Percentiles rank a stretch among this genome's conserved stretches.
phyloP scores from a whole-genome alignment of 202 grass and related monocot species.

The Cymbopogon flexuosus region DNA sequence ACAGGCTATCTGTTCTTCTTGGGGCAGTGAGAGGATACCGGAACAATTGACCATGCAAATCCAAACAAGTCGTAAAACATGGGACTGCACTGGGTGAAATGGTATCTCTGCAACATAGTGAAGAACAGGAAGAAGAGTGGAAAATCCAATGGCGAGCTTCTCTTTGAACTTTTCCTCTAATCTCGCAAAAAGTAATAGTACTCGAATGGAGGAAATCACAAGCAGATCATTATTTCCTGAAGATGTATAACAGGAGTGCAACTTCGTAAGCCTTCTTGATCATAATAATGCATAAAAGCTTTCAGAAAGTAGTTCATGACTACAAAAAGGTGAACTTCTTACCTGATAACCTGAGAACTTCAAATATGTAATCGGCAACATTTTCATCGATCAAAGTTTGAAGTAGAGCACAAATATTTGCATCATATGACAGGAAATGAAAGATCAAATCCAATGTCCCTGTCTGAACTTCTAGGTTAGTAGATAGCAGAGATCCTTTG shows the following conservation, averaged over 20 bases:
- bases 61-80: constrained; percentile 64
- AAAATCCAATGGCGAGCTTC: constrained; percentile 72
- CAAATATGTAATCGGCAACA: constrained; percentile 90
- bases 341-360: constrained; percentile 82
- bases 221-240: constrained; percentile 81
- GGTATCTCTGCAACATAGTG: constrained; percentile 83
- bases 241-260: constrained; percentile 27
- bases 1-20: constrained; percentile 67
- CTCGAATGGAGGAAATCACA: constrained; percentile 62
- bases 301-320: constrained; percentile 19
- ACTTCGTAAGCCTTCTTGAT: constrained; percentile 14
- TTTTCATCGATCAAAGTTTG: constrained; percentile 71
- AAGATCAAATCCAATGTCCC: constrained; percentile 80
- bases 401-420: constrained; percentile 44
- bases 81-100: constrained; percentile 78
- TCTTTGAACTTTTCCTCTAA: constrained; percentile 69
- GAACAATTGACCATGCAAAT: constrained; percentile 56
- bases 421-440: constrained; percentile 72
- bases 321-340: constrained; percentile 1
- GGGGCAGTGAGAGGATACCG: constrained; percentile 62
- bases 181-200: constrained; percentile 60
- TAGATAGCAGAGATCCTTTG: constrained; percentile 91
- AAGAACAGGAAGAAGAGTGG: constrained; percentile 70
- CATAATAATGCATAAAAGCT: constrained; percentile 15
- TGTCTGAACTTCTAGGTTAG: constrained; percentile 67